phyloP scores from a whole-genome alignment of 805 yeast species.

The Komagataella kurtzmanii region DNA sequence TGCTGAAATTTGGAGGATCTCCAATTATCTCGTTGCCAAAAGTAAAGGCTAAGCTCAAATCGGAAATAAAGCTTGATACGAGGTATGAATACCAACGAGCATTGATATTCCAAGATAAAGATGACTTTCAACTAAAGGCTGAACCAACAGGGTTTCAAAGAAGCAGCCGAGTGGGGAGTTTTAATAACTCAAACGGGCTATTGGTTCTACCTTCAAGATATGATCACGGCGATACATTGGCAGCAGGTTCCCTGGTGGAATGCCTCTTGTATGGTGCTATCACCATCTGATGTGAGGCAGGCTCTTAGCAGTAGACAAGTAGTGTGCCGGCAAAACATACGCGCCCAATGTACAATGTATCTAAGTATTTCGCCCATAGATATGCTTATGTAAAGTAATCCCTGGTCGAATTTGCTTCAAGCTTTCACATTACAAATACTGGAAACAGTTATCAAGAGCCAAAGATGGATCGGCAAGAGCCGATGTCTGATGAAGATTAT shows the following conservation, averaged over 20 bases:
- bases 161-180: constrained; percentile 32
- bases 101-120: constrained; percentile 12
- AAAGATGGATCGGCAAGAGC: constrained; percentile 7
- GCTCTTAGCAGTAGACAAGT: background rate
- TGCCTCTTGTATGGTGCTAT: background rate
- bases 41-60: constrained; percentile 20
- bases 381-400: background rate
- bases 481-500: constrained; percentile 8
- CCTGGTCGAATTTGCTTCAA: background rate
- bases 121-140: constrained; percentile 18
- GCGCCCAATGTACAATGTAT: background rate
- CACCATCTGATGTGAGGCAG: background rate
- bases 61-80: constrained; percentile 25
- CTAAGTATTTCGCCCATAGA: background rate
- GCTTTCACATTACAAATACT: background rate
- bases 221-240: background rate
- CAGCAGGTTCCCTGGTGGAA: constrained; percentile 1
- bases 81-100: constrained; percentile 42
- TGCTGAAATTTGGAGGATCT: constrained; percentile 15
- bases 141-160: constrained; percentile 35
- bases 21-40: constrained; percentile 15
- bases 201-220: constrained; percentile 25
- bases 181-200: constrained; percentile 32
- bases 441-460: background rate
- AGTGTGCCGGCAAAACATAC: background rate